Base-by-base conservation (phyloP, 1,284 basidiomycete species). In the Entoloma clypeatum region DNA sequence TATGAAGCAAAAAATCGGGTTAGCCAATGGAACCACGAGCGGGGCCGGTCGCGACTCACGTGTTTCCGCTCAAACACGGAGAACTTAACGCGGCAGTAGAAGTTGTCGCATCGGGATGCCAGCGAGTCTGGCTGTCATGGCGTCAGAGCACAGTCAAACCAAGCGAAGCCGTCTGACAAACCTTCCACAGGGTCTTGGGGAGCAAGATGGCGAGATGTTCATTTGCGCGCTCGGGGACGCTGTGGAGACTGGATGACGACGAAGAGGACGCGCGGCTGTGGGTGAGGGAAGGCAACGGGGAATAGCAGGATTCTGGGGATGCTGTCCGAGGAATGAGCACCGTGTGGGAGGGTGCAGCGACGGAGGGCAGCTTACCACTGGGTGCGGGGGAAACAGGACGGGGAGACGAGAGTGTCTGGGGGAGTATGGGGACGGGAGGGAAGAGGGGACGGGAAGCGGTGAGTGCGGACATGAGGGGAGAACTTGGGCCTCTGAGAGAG, bases 121-220 rank as follows among this genome's bases (percentile, higher is more conserved):
- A 75, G 61, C 6, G 68, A 66, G 60, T 88, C 86, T 36, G 79
- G 71, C 78, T 83, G 54, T 21, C 44, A 37, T 30, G 30, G 41
- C 23, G 17, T 33, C 17, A 25, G 27, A 33, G 27, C 25, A 17
- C 27, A 21, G 13, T 3, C 19, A 23, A 39, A 23, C 24, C 11
- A 31, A 39, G 22, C 14, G 21, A 16, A 28, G 28, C 14, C 1
- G 7, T 8, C 9, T 30, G 9, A 55, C 68, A 29, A 36, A 79
- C 81, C 77, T 87, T 87, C 85, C 86, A 87, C 26, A 84, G 71
- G 29, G 67, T 64, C 58, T 69, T 79, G 22, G 76, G 74, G 36
- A 88, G 72, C 11, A 86, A 67, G 19, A 87, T 80, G 25, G 85
- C 86, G n/a, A 88, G 72, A 52, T 88, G 81, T 60, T 86, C 80